phyloP scores from a whole-genome alignment of 2,329 filamentous ascomycete genomes.

The Botryotinia narcissicola region DNA sequence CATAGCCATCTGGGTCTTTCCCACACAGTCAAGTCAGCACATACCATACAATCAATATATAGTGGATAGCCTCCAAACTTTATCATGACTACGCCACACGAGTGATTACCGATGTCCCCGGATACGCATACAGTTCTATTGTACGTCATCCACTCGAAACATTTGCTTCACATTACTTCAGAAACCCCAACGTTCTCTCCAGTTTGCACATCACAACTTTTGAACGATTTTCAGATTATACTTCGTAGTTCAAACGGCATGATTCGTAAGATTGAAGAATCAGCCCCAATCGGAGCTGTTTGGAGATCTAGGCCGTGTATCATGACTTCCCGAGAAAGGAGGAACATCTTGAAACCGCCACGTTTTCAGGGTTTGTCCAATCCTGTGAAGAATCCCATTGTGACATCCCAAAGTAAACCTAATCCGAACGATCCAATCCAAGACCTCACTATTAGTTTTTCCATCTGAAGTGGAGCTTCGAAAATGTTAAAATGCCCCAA shows the following conservation, averaged over 20 bases:
- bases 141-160: neutral
- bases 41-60: neutral
- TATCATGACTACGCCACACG: neutral
- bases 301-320: neutral
- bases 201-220: neutral
- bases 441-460: neutral
- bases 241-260: neutral
- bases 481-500: neutral
- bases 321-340: neutral
- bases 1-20: neutral
- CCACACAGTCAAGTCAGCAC: neutral
- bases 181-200: neutral
- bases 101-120: neutral
- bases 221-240: neutral
- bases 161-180: neutral
- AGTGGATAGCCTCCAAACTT: neutral
- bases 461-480: neutral
- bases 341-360: neutral
- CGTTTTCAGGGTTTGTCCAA: neutral
- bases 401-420: neutral
- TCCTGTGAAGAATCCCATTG: neutral
- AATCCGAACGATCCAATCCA: neutral
- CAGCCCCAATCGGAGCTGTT: neutral
- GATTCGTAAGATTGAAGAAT: neutral
- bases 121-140: neutral